Evolutionary conservation across 2,329 filamentous ascomycete species (phyloP).

Genomic region (Epichloe bromicola): DNA sequence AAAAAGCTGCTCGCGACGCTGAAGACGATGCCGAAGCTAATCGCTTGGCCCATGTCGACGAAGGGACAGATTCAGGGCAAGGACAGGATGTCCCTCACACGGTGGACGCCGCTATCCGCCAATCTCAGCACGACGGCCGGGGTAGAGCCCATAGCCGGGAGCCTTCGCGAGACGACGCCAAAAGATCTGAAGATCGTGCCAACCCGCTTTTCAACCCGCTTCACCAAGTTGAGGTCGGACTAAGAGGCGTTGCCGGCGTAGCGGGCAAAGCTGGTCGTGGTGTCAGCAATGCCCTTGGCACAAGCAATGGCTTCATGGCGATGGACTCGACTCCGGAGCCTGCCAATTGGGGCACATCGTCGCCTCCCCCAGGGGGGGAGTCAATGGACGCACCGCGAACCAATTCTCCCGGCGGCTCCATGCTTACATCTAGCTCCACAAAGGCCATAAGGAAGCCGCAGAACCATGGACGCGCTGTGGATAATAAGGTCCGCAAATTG

Average conservation of each 20-base stretch:
- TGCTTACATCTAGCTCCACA: constrained; percentile 27
- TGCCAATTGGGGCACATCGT: constrained; percentile 8
- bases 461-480: constrained; percentile 7
- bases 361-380: constrained; percentile 11
- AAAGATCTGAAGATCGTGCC: constrained; percentile 7
- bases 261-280: constrained; percentile 34
- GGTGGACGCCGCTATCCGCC: constrained; percentile 31
- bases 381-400: constrained; percentile 22
- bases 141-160: not conserved
- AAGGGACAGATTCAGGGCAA: constrained; percentile 39
- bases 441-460: constrained; percentile 7
- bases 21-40: constrained; percentile 37
- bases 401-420: constrained; percentile 24
- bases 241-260: constrained; percentile 30
- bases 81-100: constrained; percentile 40
- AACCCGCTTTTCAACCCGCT: constrained; percentile 28
- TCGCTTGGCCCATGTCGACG: constrained; percentile 33
- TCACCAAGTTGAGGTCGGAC: constrained; percentile 34
- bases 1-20: constrained; percentile 33
- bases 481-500: constrained; percentile 41
- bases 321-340: constrained; percentile 12
- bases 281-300: constrained; percentile 38
- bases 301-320: constrained; percentile 40
- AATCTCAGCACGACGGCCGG: constrained; percentile 16
- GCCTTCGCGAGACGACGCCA: constrained; percentile 1